A percentile compares a stretch with the other conserved stretches of the same genome.
These are phyloP conservation scores for Hypoxylon sp. DNA, from an alignment of 2,329 filamentous ascomycete species.

Conservation along the genomic window DNA sequence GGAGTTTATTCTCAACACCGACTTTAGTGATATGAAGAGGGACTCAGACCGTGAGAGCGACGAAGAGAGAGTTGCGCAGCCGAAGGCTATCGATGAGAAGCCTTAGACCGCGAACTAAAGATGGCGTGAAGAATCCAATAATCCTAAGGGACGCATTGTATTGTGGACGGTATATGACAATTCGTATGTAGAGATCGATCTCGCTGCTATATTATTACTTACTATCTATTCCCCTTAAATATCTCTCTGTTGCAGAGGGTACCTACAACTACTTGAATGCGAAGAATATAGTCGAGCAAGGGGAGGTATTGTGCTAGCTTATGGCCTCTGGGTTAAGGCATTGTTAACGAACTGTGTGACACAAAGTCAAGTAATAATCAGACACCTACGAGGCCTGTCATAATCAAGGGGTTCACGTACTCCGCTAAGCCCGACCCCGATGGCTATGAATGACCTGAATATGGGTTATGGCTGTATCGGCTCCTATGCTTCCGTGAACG, in stretches of 20 bases:
- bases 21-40: slow-evolving; percentile 48
- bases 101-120: slow-evolving; percentile 14
- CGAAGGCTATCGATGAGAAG: slow-evolving; percentile 38
- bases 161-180: not conserved
- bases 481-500: not conserved
- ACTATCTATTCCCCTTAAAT: not conserved
- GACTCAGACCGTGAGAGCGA: slow-evolving; percentile 48
- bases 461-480: not conserved
- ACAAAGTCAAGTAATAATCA: not conserved
- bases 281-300: not conserved
- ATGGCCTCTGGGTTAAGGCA: not conserved
- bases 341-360: not conserved
- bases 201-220: not conserved
- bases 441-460: no score
- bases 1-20: slow-evolving; percentile 50
- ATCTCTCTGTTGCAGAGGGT: not conserved
- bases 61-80: slow-evolving; percentile 34
- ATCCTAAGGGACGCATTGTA: not conserved
- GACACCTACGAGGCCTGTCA: not conserved
- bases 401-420: not conserved
- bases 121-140: not conserved
- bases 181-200: not conserved
- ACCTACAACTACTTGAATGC: no score
- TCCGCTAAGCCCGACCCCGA: not conserved
- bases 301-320: not conserved